phyloP scores from a whole-genome alignment of 352 stramenopile species.

The Phytophthora palmivora region DNA sequence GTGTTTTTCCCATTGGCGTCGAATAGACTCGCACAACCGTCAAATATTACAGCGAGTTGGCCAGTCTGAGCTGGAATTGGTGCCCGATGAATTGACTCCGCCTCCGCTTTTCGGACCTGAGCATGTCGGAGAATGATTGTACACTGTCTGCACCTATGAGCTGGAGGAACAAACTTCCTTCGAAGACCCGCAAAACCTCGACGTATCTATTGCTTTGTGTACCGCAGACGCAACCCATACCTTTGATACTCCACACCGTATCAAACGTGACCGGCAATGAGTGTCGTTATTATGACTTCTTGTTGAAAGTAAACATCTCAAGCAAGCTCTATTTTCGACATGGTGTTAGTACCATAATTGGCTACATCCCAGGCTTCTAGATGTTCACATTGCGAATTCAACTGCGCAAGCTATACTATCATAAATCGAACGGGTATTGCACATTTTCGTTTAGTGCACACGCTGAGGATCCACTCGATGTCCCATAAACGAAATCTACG shows the following conservation, averaged over 20 bases:
- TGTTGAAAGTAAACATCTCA: conserved; percentile 7
- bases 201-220: conserved; percentile 40
- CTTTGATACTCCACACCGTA: conserved; percentile 26
- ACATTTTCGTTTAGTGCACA: too few relatives aligned
- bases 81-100: conserved; percentile 36
- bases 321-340: conserved; percentile 25
- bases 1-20: conserved; percentile 49
- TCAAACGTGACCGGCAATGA: neutral
- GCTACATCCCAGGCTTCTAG: too few relatives aligned
- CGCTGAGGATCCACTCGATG: too few relatives aligned
- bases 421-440: too few relatives aligned
- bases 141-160: conserved; percentile 61
- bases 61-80: conserved; percentile 29
- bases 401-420: too few relatives aligned
- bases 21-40: conserved; percentile 61
- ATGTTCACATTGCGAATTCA: too few relatives aligned
- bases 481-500: too few relatives aligned
- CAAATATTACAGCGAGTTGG: conserved; percentile 60
- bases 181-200: conserved; percentile 59
- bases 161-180: conserved; percentile 66
- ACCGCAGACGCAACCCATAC: conserved; percentile 63
- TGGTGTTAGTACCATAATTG: neutral
- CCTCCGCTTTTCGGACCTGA: conserved; percentile 53
- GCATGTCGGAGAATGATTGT: conserved; percentile 57
- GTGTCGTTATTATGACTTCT: neutral